Evolutionary conservation across 1,284 basidiomycete species (phyloP), one percentile per base, ranked within the genome.

Genomic region (Tremellales sp.): DNA sequence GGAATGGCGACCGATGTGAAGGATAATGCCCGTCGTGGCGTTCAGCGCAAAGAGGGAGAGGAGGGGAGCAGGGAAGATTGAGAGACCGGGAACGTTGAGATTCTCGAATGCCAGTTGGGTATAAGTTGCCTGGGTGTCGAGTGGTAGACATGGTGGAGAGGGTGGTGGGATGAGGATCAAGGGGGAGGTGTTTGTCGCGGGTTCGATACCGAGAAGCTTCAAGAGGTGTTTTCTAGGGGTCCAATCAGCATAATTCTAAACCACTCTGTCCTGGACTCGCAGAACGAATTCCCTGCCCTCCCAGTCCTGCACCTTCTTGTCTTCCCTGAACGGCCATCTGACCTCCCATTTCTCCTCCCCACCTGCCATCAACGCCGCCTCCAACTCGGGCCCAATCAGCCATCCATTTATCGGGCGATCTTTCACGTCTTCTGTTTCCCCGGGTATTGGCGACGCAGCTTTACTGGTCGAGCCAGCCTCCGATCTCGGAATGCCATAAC

Each of bases 21-120:
- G 78, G 25, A 93, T 81, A 41, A 94, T 74, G 27, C 89, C 92
- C 43, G 77, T 84, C 51, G 88, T 78, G 28, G 79, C 78, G 56
- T 85, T 86, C n/a, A 83, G 82, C 18, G 88, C 84, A 71, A 86
- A 95, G 46, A 91, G 77, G 51, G 88, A 85, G 4, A 86, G 81
- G 62, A 94, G 80, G 5, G 93, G 85, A 2, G 88, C 82, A 53
- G 94, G 87, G 34, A 94, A 77, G 56, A 95, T 77, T 35, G 82
- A 81, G 55, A 97, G 82, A 24, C 83, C 86, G 4, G 94, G 87
- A 35, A 86, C 83, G 66, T 97, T 95, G 78, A 97, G 88, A n/a
- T 84, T 81, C 68, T 97, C 93, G 65, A 97, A 98, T 68, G 95
- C 91, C 47, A 92, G 78, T 65, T 88, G 89, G 56, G 85, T 86